These are phyloP conservation scores for Karstenula rhodostoma DNA, from an alignment of 2,329 filamentous ascomycete genomes.

Conservation along the genomic window DNA sequence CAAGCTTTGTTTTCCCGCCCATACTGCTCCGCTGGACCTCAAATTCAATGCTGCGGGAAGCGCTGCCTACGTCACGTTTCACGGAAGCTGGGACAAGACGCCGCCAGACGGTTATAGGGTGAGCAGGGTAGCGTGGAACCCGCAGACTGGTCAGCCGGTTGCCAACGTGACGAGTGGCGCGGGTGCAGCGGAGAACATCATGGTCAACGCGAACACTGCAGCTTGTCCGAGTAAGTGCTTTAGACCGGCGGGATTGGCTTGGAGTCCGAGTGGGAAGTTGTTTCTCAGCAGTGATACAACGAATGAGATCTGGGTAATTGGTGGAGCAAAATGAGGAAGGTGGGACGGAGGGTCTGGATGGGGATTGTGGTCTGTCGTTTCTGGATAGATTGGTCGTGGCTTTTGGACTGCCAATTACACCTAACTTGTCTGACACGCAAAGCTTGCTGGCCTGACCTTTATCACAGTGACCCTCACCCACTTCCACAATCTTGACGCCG, in stretches of 20 bases:
- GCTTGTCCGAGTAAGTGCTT: constrained; percentile 28
- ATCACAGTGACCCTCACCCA: neutral
- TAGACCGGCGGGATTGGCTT: constrained; percentile 29
- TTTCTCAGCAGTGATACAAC: constrained; percentile 33
- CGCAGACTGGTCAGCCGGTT: constrained; percentile 32
- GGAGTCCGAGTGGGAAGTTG: constrained; percentile 26
- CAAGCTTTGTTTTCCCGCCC: constrained; percentile 45
- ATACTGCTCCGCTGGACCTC: constrained; percentile 72
- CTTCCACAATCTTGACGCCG: neutral
- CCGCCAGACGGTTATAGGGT: constrained; percentile 32
- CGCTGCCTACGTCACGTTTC: constrained; percentile 71
- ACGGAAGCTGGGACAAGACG: constrained; percentile 64
- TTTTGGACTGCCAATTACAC: neutral
- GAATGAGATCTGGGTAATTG: constrained; percentile 31
- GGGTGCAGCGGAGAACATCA: constrained; percentile 29
- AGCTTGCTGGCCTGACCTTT: neutral
- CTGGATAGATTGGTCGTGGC: neutral
- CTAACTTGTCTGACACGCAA: neutral
- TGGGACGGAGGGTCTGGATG: neutral
- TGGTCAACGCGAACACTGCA: constrained; percentile 26
- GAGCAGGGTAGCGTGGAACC: constrained; percentile 27
- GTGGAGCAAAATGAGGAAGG: constrained; percentile 12
- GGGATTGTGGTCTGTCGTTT: neutral
- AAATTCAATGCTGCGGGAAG: constrained; percentile 66
- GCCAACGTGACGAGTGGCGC: constrained; percentile 26